Conservation (phyloP, 2,329 filamentous ascomycete genomes). For the Nigrospora oryzae region DNA sequence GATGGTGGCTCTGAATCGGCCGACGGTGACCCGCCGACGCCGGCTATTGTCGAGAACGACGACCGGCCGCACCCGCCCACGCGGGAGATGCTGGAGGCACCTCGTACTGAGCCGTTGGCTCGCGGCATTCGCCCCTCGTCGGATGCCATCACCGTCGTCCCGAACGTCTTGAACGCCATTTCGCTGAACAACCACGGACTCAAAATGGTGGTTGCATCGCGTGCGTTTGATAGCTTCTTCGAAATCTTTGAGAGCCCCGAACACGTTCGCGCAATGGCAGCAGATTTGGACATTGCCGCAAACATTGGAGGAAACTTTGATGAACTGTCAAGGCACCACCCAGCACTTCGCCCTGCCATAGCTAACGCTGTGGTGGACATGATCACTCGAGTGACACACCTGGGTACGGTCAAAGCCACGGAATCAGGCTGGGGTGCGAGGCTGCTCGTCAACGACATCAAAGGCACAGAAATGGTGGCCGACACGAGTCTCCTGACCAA, state of each 20-base stretch:
- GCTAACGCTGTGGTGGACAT: slow-evolving; percentile 82
- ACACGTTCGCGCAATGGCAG: slow-evolving; percentile 78
- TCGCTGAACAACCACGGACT: slow-evolving; percentile 84
- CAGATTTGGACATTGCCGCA: slow-evolving; percentile 60
- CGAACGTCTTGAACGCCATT: slow-evolving; percentile 84
- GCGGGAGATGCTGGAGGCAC: slow-evolving; percentile 36
- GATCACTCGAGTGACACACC: slow-evolving; percentile 69
- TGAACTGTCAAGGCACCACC: slow-evolving; percentile 90
- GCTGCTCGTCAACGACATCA: slow-evolving; percentile 54
- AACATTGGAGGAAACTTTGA: slow-evolving; percentile 81
- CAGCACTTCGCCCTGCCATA: slow-evolving; percentile 69
- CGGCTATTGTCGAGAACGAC: slow-evolving; percentile 28
- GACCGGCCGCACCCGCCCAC: slow-evolving; percentile 44
- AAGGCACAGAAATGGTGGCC: slow-evolving; percentile 51
- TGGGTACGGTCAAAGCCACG: slow-evolving; percentile 64
- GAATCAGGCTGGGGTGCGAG: slow-evolving; percentile 69
- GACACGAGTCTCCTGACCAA: slow-evolving; percentile 29
- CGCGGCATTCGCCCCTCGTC: slow-evolving; percentile 75
- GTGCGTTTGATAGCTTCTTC: slow-evolving; percentile 78
- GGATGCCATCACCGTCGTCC: slow-evolving; percentile 82
- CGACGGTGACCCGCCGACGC: slow-evolving; percentile 28
- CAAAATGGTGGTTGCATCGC: slow-evolving; percentile 76
- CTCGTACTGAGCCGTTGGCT: slow-evolving; percentile 41
- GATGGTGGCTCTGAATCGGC: slow-evolving; percentile 27
- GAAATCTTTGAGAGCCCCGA: slow-evolving; percentile 93